Evolutionary conservation across 345 rosid genomes (phyloP).

Genomic region (Boechera stricta): DNA sequence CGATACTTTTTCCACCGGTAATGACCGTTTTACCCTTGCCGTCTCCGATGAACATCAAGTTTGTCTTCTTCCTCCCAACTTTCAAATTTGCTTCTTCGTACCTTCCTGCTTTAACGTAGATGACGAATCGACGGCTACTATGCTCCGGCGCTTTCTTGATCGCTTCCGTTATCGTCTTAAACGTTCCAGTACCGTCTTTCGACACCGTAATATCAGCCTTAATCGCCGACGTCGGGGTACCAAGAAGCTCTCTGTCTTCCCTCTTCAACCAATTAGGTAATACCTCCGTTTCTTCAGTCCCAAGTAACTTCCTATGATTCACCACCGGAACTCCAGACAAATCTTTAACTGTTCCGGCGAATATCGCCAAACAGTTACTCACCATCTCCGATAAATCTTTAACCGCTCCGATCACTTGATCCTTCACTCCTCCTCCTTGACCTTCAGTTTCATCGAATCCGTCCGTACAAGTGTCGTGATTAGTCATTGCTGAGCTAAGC

Average conservation of each 20-base stretch:
- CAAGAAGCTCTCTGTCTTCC: conserved; percentile 69
- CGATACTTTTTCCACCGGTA: conserved; percentile 68
- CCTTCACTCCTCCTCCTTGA: conserved; percentile 60
- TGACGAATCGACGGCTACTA: conserved; percentile 67
- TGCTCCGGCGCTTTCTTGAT: conserved; percentile 86
- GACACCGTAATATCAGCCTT: conserved; percentile 88
- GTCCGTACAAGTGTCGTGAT: conserved; percentile 91
- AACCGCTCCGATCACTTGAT: conserved; percentile 58
- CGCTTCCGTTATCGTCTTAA: conserved; percentile 83
- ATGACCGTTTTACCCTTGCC: conserved; percentile 87
- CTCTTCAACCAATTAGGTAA: conserved; percentile 76
- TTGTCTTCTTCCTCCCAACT: conserved; percentile 88
- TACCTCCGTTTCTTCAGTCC: conserved; percentile 29
- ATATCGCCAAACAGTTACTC: conserved; percentile 85
- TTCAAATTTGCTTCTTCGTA: conserved; percentile 79
- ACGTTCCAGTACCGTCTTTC: conserved; percentile 78
- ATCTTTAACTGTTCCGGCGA: conserved; percentile 56
- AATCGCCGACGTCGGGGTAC: conserved; percentile 59
- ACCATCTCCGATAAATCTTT: conserved; percentile 86
- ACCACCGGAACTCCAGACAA: conserved; percentile 85
- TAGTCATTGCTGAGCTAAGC: conserved; percentile 95
- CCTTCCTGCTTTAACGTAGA: conserved; percentile 91
- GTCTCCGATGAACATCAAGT: conserved; percentile 90
- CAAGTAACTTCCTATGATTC: conserved; percentile 65
- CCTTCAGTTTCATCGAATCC: conserved; percentile 61